Conservation (phyloP, 2,329 filamentous ascomycete species). For the Hirsutella thompsonii region DNA sequence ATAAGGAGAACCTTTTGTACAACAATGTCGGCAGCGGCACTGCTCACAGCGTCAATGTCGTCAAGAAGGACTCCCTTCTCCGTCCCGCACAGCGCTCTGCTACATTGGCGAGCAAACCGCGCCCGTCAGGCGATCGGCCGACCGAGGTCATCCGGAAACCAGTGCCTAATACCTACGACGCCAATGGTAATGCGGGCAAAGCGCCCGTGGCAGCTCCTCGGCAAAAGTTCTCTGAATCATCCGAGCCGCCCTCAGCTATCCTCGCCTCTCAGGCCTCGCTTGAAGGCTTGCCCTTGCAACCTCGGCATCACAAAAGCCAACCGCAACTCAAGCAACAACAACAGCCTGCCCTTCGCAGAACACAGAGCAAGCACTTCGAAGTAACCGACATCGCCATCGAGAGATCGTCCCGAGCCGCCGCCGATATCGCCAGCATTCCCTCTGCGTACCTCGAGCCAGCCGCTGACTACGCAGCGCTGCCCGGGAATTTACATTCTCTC, state of each 20-base stretch:
- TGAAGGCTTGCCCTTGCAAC: slow-evolving; percentile 17
- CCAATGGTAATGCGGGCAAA: slow-evolving; percentile 7
- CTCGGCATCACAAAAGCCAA: slow-evolving; percentile 41
- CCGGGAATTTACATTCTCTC: slow-evolving; percentile 13
- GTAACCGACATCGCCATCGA: slow-evolving; percentile 8
- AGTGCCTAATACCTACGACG: slow-evolving; percentile 5
- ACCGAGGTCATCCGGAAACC: slow-evolving; percentile 13
- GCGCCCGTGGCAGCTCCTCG: slow-evolving; percentile 9
- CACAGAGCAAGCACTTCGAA: slow-evolving; percentile 29
- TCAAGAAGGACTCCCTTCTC: slow-evolving; percentile 20
- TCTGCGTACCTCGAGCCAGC: slow-evolving; percentile 6
- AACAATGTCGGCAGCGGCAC: slow-evolving; percentile 2
- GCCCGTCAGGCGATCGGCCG: slow-evolving; percentile 8
- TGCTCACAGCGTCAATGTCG: neutral
- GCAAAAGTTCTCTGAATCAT: slow-evolving; percentile 5
- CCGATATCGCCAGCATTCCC: slow-evolving; percentile 6
- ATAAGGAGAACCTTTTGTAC: slow-evolving; percentile 31
- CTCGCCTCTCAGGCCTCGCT: slow-evolving; percentile 4
- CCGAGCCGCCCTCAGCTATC: slow-evolving; percentile 3
- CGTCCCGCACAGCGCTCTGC: slow-evolving; percentile 22
- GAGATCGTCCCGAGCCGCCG: neutral
- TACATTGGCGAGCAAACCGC: slow-evolving; percentile 10
- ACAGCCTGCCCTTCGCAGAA: slow-evolving; percentile 26
- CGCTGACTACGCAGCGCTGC: slow-evolving; percentile 12
- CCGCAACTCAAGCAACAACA: slow-evolving; percentile 34